Evolutionary conservation across 2,329 filamentous ascomycete genomes (phyloP).

Genomic region (Scedosporium minutisporum): DNA sequence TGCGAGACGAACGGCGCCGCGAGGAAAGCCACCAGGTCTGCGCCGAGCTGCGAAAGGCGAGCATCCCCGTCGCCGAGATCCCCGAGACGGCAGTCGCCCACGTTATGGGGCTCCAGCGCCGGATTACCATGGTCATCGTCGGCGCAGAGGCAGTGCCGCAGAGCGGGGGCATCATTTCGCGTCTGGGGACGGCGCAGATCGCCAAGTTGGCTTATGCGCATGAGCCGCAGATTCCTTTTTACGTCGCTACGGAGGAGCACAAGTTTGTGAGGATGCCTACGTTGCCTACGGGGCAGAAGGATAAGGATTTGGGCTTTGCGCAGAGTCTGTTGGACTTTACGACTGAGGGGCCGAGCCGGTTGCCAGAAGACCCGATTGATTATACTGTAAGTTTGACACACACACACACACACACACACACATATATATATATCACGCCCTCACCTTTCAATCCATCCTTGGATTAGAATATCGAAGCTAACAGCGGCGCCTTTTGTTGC

Average conservation of each 20-base stretch:
- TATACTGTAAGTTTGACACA: conserved; percentile 49
- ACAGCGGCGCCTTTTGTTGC: background rate
- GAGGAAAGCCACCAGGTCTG: conserved; percentile 64
- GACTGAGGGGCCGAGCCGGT: conserved; percentile 36
- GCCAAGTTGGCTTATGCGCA: conserved; percentile 63
- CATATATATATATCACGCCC: background rate
- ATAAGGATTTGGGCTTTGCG: conserved; percentile 64
- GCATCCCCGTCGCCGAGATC: conserved; percentile 65
- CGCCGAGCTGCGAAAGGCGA: conserved; percentile 57
- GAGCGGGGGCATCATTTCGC: conserved; percentile 84
- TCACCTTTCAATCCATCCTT: background rate
- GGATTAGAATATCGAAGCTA: background rate
- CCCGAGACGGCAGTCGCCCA: conserved; percentile 63
- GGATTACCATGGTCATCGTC: conserved; percentile 57
- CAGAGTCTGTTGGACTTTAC: conserved; percentile 70
- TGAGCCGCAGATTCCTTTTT: conserved; percentile 59
- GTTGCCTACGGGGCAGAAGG: conserved; percentile 64
- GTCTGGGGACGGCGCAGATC: conserved; percentile 80
- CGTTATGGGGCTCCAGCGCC: conserved; percentile 46
- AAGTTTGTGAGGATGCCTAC: conserved; percentile 72
- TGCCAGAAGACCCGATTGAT: conserved; percentile 52
- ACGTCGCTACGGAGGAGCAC: conserved; percentile 89
- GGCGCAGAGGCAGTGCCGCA: conserved; percentile 83
- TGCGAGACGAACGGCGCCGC: conserved; percentile 45
- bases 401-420: no score